Base-by-base conservation (phyloP, 2,329 filamentous ascomycete species). In the Curvularia sp. region DNA sequence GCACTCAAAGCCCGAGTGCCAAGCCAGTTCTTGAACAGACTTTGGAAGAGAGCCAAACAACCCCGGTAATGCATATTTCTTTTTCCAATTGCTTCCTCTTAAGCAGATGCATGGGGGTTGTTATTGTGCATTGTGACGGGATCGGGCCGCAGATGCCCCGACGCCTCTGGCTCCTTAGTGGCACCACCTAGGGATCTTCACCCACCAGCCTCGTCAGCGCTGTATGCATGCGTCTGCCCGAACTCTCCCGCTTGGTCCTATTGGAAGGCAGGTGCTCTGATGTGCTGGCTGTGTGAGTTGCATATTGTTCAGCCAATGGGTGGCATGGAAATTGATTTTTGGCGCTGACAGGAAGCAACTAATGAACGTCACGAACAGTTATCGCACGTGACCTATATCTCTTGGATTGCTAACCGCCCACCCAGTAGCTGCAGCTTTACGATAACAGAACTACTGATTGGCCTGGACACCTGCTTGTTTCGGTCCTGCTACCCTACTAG, bases 61-160 rank as follows among this genome's bases (percentile, higher is more conserved):
- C 10, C 26, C 20, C 7, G 22, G 24, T 15, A 2, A 15, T 1
- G 20, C 5, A 1, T 7, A 1, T 43, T 26, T 12, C 22, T 43
- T 43, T 43, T 43, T 43, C 13, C 0, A n/a, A 24, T 43, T 24
- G 22, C 15, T 43, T 43, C 10, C 9, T 31, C n/a, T 20, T 35
- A 15, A 4, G 46, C 5, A 15, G 46, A 48, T 9, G 46, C 28
- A 24, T 24, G 44, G 44, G 28, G 15, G 20, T 48, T 31, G 20
- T 33, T 13, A 13, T 22, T 13, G 28, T 31, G 30, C 28, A 12
- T 22, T 48, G 28, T 31, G 26, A 39, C 39, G 46, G 51, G 35
- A 35, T 41, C 52, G 52, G 52, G 26, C 43, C 52, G 52, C 43
- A 33, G 52, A 15, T 49, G n/a, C 15, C 15, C 51, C 24, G 52